These are phyloP conservation scores for Leucoagaricus sp. DNA, from an alignment of 1,284 basidiomycete genomes.

Conservation along the genomic window DNA sequence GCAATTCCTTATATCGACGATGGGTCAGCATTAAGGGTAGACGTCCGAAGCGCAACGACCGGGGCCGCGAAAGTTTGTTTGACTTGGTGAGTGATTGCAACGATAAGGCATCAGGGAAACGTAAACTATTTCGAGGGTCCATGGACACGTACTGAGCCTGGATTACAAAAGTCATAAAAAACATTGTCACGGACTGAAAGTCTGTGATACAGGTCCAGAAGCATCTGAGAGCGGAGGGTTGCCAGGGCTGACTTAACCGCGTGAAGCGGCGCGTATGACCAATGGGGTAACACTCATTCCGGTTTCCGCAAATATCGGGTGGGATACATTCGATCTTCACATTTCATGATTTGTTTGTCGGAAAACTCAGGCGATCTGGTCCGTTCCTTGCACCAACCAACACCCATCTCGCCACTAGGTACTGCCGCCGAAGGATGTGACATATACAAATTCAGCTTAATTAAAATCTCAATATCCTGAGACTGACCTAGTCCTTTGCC, in stretches of 20 bases:
- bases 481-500: too few relatives aligned
- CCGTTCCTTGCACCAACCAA: too few relatives aligned
- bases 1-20: not conserved
- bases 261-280: not conserved
- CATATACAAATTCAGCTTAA: too few relatives aligned
- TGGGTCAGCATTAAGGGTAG: not conserved
- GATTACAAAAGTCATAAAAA: not conserved
- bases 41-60: not conserved
- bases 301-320: not conserved
- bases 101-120: not conserved
- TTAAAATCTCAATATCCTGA: too few relatives aligned
- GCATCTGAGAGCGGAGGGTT: not conserved
- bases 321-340: not conserved
- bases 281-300: not conserved
- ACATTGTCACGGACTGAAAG: not conserved
- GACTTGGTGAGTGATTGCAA: not conserved
- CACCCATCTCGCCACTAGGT: too few relatives aligned
- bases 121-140: not conserved
- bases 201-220: not conserved
- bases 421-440: too few relatives aligned
- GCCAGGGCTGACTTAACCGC: not conserved
- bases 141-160: not conserved
- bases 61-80: not conserved
- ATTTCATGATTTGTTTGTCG: too few relatives aligned
- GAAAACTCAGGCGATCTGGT: too few relatives aligned